Base-by-base conservation (phyloP, 208 protist genomes). In the Balamuthia mandrillaris region DNA sequence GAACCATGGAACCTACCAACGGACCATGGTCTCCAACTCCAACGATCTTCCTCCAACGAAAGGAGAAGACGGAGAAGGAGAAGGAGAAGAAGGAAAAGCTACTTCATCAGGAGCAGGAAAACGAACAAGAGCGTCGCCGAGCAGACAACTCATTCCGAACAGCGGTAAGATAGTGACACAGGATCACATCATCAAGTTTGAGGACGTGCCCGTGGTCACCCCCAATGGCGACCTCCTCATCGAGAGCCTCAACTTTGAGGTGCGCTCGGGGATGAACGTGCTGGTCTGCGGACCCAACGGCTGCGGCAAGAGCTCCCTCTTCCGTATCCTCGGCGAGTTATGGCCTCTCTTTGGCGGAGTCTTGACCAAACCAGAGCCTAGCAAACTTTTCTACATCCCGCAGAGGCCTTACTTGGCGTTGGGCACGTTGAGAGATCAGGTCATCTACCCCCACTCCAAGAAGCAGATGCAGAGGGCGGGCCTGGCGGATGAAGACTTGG, bases 331-430 rank as follows among this genome's bases (percentile, higher is more conserved):
- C 0, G 88, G 91, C 51, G 91, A 86, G 47, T 63, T 93, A 12
- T 93, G 91, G 91, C 91, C 91, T 49, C 27, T 92, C 14, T 88
- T 89, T 63, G 85, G 87, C 29, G 89, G 89, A 49, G 58, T 54
- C 4, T 56, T 93, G 7, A 81, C 85, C 44, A 91, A 89, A 54
- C 91, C 91, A 42, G 39, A 51, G 39, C 83, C 86, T 18, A 72
- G 84, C 45, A 68, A 92, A 47, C 77, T 91, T 14, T 88, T 93
- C 65, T 90, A 87, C 61, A 65, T 92, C 10, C 87, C 89, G 3
- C 84, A 92, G 60, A 58, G 83, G 63, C 91, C 91, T n/a, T 93
- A 93, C 63, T 54, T 92, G 0, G 85, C 87, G n/a, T 82, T 91
- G 14, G 91, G 91, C 42, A 91, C 68, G 0, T 49, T 93, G 14